A percentile compares a stretch with the other conserved stretches of the same genome.
Evolutionary conservation across 228 moss, liverwort and hornwort genomes (phyloP).

Genomic region (Sphagnum magellanicum): DNA sequence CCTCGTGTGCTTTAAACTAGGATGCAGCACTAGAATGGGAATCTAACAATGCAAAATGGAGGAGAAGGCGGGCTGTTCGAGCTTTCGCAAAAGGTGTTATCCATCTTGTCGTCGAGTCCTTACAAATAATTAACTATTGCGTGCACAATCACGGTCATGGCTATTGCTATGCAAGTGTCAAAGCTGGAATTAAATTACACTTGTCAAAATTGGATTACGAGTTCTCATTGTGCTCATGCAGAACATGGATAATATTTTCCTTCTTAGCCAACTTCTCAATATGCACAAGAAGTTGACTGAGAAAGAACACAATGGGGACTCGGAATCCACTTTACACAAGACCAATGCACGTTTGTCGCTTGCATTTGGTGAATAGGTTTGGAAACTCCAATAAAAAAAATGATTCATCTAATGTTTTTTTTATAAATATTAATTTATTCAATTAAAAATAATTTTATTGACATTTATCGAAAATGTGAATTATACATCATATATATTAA

Average conservation of each 20-base stretch:
- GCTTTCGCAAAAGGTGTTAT: slow-evolving; percentile 62
- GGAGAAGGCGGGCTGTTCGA: slow-evolving; percentile 65
- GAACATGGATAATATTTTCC: too few relatives aligned
- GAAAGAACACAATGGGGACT: slow-evolving; percentile 56
- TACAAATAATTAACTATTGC: slow-evolving; percentile 77
- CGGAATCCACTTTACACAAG: slow-evolving; percentile 53
- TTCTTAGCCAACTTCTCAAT: slow-evolving; percentile 57
- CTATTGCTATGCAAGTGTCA: slow-evolving; percentile 51
- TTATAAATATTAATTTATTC: too few relatives aligned
- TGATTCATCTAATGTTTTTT: too few relatives aligned
- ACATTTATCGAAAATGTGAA: too few relatives aligned
- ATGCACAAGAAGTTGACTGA: slow-evolving; percentile 69
- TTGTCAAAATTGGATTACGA: too few relatives aligned
- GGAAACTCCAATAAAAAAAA: too few relatives aligned
- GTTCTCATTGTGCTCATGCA: too few relatives aligned
- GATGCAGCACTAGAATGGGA: too few relatives aligned
- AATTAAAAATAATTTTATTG: too few relatives aligned
- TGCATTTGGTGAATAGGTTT: slow-evolving; percentile 58
- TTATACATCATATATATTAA: too few relatives aligned
- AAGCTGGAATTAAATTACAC: slow-evolving; percentile 71
- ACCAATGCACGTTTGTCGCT: slow-evolving; percentile 58
- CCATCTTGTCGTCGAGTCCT: slow-evolving; percentile 66
- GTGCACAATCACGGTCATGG: slow-evolving; percentile 75
- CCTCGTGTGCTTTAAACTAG: too few relatives aligned
- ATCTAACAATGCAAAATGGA: slow-evolving; percentile 62